Conservation (phyloP, 805 yeast species). For the Wickerhamiella dianesei region DNA sequence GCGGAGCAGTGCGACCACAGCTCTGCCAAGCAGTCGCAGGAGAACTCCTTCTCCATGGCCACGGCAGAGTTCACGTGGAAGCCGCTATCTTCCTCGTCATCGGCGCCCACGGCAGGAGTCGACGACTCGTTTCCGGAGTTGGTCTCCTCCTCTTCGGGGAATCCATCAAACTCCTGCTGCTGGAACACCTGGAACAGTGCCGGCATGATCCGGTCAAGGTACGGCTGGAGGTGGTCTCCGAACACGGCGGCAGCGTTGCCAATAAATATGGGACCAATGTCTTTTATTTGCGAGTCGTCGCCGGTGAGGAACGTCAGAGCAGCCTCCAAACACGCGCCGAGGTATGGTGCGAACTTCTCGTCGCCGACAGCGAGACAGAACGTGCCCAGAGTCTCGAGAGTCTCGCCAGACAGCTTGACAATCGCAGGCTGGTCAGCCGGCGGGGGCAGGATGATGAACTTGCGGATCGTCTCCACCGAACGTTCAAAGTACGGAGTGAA, state of each 20-base stretch:
- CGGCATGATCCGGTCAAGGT: constrained; percentile 71
- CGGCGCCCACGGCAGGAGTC: constrained; percentile 33
- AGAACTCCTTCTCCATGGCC: constrained; percentile 89
- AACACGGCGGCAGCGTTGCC: constrained; percentile 91
- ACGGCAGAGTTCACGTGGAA: constrained; percentile 87
- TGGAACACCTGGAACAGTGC: constrained; percentile 69
- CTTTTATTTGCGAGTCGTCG: constrained; percentile 76
- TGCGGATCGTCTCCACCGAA: constrained; percentile 69
- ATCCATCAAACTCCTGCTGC: constrained; percentile 59
- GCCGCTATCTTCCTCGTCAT: constrained; percentile 41
- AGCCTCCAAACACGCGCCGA: constrained; percentile 77
- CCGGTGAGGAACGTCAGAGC: constrained; percentile 68
- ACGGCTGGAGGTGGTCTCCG: constrained; percentile 77
- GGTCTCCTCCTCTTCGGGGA: constrained; percentile 33
- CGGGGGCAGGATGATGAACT: constrained; percentile 42
- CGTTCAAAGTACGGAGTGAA: constrained; percentile 76
- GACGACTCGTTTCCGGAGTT: constrained; percentile 22
- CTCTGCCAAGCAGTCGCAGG: constrained; percentile 69
- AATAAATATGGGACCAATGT: constrained; percentile 86
- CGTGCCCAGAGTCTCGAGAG: constrained; percentile 86
- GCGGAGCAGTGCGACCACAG: constrained; percentile 63
- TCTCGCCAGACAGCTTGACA: constrained; percentile 69
- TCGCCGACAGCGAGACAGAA: constrained; percentile 96
- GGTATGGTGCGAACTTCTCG: constrained; percentile 70
- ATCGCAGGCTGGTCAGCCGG: constrained; percentile 49